Evolutionary conservation across 495 filamentous ascomycete genomes (phyloP).

Genomic region (Penicillium atrosanguineum): DNA sequence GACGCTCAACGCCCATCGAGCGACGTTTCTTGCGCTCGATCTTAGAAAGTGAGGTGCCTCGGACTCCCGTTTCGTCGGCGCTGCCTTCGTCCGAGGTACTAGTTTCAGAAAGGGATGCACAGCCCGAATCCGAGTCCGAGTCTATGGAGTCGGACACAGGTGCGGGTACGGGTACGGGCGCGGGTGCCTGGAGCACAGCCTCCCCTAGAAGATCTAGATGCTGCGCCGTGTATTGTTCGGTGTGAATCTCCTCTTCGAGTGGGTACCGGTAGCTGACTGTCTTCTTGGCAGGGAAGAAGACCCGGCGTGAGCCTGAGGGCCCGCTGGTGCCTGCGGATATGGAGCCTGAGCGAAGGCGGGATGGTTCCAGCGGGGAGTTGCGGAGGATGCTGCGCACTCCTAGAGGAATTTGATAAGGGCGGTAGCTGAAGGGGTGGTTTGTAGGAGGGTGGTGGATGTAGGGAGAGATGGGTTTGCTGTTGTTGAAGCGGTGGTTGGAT

Average conservation of each 20-base stretch:
- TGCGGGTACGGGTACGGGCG: background rate
- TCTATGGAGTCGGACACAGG: slow-evolving; percentile 37
- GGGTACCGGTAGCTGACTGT: slow-evolving; percentile 52
- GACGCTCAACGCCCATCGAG: slow-evolving; percentile 34
- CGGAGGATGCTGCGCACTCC: slow-evolving; percentile 71
- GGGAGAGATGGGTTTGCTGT: slow-evolving; percentile 31
- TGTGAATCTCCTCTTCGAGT: slow-evolving; percentile 56
- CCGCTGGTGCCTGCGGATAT: slow-evolving; percentile 36
- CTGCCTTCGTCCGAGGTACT: slow-evolving; percentile 43
- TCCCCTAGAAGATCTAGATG: slow-evolving; percentile 34
- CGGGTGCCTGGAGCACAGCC: slow-evolving; percentile 10
- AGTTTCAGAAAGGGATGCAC: slow-evolving; percentile 32
- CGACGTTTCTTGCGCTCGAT: slow-evolving; percentile 40
- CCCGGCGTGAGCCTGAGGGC: slow-evolving; percentile 37
- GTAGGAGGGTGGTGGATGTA: slow-evolving; percentile 25
- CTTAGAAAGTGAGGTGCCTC: slow-evolving; percentile 13
- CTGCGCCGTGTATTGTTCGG: slow-evolving; percentile 47
- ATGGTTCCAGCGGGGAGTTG: slow-evolving; percentile 61
- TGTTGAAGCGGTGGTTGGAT: slow-evolving; percentile 30
- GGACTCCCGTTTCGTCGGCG: slow-evolving; percentile 8
- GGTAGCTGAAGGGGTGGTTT: slow-evolving; percentile 24
- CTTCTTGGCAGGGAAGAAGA: slow-evolving; percentile 58
- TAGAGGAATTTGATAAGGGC: slow-evolving; percentile 64
- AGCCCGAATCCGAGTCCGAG: slow-evolving; percentile 39
- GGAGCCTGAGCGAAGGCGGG: slow-evolving; percentile 36